phyloP scores from a whole-genome alignment of 2,329 filamentous ascomycete genomes.

The Colletotrichum sp. region DNA sequence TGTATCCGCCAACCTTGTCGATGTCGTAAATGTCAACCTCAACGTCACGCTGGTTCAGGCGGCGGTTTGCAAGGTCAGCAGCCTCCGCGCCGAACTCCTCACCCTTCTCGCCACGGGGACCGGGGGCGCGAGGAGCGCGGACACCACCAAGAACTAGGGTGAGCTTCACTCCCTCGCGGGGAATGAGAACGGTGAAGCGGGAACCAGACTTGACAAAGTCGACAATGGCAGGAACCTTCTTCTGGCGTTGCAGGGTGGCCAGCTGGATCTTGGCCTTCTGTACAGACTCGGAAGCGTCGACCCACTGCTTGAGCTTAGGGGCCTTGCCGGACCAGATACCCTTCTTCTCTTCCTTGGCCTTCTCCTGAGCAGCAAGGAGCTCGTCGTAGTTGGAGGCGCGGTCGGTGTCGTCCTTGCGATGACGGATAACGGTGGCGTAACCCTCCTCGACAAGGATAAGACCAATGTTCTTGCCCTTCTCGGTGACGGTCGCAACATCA shows the following conservation, averaged over 20 bases:
- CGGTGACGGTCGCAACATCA: conserved; percentile 87
- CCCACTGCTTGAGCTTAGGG: conserved; percentile 80
- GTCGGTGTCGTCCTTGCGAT: conserved; percentile 93
- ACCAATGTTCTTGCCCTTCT: conserved; percentile 87
- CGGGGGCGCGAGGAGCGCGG: conserved; percentile 85
- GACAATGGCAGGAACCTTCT: conserved; percentile 89
- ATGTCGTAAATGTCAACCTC: conserved; percentile 95
- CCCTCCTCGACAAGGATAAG: conserved; percentile 88
- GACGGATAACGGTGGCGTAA: conserved; percentile 91
- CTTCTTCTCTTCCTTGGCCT: conserved; percentile 85
- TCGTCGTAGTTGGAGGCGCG: conserved; percentile 94
- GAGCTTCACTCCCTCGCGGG: conserved; percentile 91
- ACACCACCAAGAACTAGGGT: conserved; percentile 95
- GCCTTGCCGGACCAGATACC: conserved; percentile 95
- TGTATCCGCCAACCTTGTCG: conserved; percentile 97
- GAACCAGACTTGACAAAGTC: conserved; percentile 99
- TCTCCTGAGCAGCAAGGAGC: conserved; percentile 79
- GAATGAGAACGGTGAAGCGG: conserved; percentile 89
- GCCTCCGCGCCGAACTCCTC: conserved; percentile 97
- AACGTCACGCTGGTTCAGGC: conserved; percentile 92
- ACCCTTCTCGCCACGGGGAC: conserved; percentile 74
- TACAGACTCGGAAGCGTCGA: conserved; percentile 88
- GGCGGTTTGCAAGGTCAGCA: conserved; percentile 85
- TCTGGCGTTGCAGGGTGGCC: conserved; percentile 85
- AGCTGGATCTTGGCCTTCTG: conserved; percentile 97